phyloP scores from a whole-genome alignment of 1,284 basidiomycete genomes.

The Ceratobasidium sp. region DNA sequence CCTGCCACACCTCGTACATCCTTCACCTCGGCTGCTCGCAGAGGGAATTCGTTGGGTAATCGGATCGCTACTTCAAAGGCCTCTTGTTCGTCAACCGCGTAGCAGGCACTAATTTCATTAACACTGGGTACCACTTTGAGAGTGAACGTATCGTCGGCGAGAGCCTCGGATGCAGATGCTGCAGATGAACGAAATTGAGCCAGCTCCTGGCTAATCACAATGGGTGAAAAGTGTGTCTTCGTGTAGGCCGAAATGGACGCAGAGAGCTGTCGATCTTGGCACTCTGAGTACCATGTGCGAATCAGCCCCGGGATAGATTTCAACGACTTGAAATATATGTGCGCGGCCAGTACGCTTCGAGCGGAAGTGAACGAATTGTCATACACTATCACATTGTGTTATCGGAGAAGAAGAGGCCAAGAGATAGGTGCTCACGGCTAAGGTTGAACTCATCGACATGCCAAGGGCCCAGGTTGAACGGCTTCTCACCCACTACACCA shows the following conservation, averaged over 20 bases:
- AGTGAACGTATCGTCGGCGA: conserved; percentile 80
- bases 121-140: conserved; percentile 73
- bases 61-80: conserved; percentile 84
- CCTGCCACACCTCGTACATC: conserved; percentile 88
- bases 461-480: conserved; percentile 81
- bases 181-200: conserved; percentile 65
- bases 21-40: conserved; percentile 85
- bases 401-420: conserved; percentile 2
- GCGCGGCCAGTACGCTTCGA: conserved; percentile 77
- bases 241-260: conserved; percentile 79
- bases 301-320: conserved; percentile 81
- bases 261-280: conserved; percentile 87
- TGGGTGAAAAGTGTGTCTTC: conserved; percentile 85
- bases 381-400: conserved; percentile 56
- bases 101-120: conserved; percentile 79
- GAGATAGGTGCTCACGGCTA: conserved; percentile 62
- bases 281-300: conserved; percentile 82
- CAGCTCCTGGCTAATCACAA: conserved; percentile 84
- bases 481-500: conserved; percentile 62
- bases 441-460: conserved; percentile 83
- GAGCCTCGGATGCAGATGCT: conserved; percentile 64
- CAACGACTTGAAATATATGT: conserved; percentile 86
- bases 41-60: conserved; percentile 89
- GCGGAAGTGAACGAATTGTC: conserved; percentile 63
- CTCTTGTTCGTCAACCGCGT: conserved; percentile 91